Evolutionary conservation across 148 eudicot species (phyloP), one percentile per base, ranked within the genome.

Genomic region (Linanthus parryae): DNA sequence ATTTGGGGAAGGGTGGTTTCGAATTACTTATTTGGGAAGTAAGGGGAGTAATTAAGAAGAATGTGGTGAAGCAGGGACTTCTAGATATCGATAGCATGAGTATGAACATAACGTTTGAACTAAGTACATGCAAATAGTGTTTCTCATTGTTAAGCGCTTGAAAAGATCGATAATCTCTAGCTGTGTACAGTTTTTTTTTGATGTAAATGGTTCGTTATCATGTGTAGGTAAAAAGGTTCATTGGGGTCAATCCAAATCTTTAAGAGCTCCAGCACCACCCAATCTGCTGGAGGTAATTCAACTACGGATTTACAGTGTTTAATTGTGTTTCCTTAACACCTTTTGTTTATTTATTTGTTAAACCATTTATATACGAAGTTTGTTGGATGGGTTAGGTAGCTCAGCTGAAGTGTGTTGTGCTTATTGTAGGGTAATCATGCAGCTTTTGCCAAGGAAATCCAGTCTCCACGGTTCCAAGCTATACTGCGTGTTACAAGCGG

Each of bases 391-490:
- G 43, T 51, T 75, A 66, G 56, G 54, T 58, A 54, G 64, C 57
- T 74, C 53, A 62, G 64, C 52, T 62, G 16, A 21, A 58, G 59
- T 39, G 45, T 38, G 48, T 15, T 52, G 64, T 71, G 71, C 56
- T 49, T 53, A 49, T 52, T 65, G 57, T 50, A 94, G 99, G 91
- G 77, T 52, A 53, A 61, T 57, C 69, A 73, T 75, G 81, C 83
- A 48, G 75, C 96, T 59, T 76, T 82, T 56, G 64, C 73, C 73
- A 92, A 87, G 73, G 98, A 92, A 74, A 77, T 88, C 69, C 94
- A 88, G 69, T 88, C 99, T 55, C 99, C 99, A 28, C 82, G 99
- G 15, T 84, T 92, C 61, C 95, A 76, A 65, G 96, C 99, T 55
- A 66, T 88, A 54, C 31, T 94, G 41, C 95, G 88, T 61, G 72